Conservation (phyloP, 164 flowering plant genomes). For the Pachysandra terminalis region DNA sequence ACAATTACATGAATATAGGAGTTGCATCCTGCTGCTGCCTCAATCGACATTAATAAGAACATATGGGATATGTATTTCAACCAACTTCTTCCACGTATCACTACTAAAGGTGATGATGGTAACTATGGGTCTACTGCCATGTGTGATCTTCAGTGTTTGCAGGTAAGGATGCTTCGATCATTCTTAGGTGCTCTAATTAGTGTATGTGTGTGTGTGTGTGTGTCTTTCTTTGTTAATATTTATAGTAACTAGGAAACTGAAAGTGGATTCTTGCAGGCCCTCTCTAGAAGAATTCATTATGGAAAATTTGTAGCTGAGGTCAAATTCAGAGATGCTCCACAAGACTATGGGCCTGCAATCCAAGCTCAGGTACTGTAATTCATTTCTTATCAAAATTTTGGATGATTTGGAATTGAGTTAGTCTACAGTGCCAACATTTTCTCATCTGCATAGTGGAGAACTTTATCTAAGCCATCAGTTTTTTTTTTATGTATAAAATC, state of each 20-base stretch:
- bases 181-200: neutral
- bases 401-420: slow-evolving; percentile 1
- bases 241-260: neutral
- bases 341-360: slow-evolving; percentile 63
- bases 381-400: neutral
- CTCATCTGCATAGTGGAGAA: no score
- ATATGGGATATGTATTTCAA: slow-evolving; percentile 66
- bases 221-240: neutral
- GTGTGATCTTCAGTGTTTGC: slow-evolving; percentile 66
- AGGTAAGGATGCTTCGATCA: slow-evolving; percentile 39
- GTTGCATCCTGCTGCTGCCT: slow-evolving; percentile 61
- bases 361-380: slow-evolving; percentile 51
- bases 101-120: slow-evolving; percentile 68
- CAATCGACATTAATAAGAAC: slow-evolving; percentile 54
- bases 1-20: slow-evolving; percentile 30
- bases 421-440: no score
- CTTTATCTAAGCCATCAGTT: no score
- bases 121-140: slow-evolving; percentile 64
- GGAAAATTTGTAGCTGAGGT: slow-evolving; percentile 93
- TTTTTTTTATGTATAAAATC: no score
- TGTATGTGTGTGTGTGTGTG: neutral
- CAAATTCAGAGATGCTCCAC: slow-evolving; percentile 69
- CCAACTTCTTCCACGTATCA: slow-evolving; percentile 55
- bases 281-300: slow-evolving; percentile 85
- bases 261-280: slow-evolving; percentile 42